phyloP scores from a whole-genome alignment of 371 early-diverging fungal genomes.

The Basidiobolus meristosporus region DNA sequence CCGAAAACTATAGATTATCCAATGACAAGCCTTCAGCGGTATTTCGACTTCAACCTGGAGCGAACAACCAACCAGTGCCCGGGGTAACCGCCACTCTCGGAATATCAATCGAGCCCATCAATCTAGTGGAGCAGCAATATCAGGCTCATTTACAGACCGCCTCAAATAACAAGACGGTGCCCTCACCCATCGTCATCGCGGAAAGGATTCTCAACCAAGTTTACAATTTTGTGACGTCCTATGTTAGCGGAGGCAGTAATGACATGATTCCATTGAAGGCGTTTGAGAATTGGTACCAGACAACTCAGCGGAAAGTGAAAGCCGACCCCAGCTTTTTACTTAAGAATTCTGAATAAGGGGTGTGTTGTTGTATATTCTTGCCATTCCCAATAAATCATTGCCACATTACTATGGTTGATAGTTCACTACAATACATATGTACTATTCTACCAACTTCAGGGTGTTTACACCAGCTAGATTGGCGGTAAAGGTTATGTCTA shows the following conservation, averaged over 20 bases:
- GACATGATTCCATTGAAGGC: background rate
- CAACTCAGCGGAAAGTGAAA: background rate
- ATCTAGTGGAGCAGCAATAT: conserved; percentile 34
- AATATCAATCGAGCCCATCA: conserved; percentile 74
- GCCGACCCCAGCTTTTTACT: conserved; percentile 1
- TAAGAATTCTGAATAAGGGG: too few relatives aligned
- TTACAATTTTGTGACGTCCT: conserved; percentile 64
- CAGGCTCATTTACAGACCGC: conserved; percentile 6
- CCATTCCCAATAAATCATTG: too few relatives aligned
- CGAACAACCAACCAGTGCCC: conserved; percentile 5
- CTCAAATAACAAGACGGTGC: conserved; percentile 2
- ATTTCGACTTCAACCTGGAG: conserved; percentile 29
- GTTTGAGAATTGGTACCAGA: conserved; percentile 1
- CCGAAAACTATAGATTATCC: conserved; percentile 22
- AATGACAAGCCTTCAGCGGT: conserved; percentile 84
- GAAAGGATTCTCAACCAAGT: conserved; percentile 39
- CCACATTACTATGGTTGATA: too few relatives aligned
- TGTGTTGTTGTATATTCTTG: too few relatives aligned
- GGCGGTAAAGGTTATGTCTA: too few relatives aligned
- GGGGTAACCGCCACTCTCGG: conserved; percentile 55
- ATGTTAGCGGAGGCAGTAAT: conserved; percentile 7
- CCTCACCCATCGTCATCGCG: conserved; percentile 7
- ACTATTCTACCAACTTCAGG: too few relatives aligned
- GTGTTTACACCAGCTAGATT: too few relatives aligned
- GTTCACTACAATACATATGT: too few relatives aligned